Evolutionary conservation across 768 basidiomycete species (phyloP).

Genomic region (Glaciozyma martinii): DNA sequence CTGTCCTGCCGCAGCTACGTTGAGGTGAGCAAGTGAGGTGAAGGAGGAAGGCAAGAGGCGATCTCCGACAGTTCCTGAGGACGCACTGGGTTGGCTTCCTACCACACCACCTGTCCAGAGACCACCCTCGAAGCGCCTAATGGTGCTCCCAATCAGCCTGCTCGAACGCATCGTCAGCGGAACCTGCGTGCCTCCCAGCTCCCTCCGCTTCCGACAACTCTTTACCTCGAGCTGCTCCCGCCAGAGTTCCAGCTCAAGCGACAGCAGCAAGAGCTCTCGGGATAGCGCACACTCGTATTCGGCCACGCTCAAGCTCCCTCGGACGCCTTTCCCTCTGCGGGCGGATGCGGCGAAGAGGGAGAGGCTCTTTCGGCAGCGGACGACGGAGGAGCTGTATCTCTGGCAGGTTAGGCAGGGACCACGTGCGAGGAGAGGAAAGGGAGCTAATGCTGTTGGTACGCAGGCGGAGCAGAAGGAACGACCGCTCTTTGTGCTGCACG

Average conservation of each 20-base stretch:
- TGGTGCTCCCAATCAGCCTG: no score
- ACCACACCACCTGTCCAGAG: no score
- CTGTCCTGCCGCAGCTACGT: no score
- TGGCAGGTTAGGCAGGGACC: constrained; percentile 41
- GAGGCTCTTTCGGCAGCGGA: constrained; percentile 51
- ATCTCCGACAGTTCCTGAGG: no score
- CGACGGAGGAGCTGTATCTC: constrained; percentile 63
- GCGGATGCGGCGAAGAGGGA: constrained; percentile 58
- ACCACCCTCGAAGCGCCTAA: no score
- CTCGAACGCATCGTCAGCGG: no score
- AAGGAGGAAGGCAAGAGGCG: no score
- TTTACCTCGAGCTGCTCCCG: neutral
- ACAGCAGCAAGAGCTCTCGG: neutral
- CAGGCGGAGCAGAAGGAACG: constrained; percentile 61
- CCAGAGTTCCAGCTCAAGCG: neutral
- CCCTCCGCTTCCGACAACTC: neutral
- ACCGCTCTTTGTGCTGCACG: constrained; percentile 74
- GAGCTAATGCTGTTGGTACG: neutral
- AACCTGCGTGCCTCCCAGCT: neutral
- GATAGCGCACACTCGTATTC: constrained; percentile 39
- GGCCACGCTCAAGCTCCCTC: constrained; percentile 67
- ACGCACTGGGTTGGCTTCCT: no score
- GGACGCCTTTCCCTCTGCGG: constrained; percentile 68
- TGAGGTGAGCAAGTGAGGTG: no score
- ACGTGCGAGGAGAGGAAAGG: neutral